Conservation (phyloP, 2,329 filamentous ascomycete species). For the Cercospora nicotianae region DNA sequence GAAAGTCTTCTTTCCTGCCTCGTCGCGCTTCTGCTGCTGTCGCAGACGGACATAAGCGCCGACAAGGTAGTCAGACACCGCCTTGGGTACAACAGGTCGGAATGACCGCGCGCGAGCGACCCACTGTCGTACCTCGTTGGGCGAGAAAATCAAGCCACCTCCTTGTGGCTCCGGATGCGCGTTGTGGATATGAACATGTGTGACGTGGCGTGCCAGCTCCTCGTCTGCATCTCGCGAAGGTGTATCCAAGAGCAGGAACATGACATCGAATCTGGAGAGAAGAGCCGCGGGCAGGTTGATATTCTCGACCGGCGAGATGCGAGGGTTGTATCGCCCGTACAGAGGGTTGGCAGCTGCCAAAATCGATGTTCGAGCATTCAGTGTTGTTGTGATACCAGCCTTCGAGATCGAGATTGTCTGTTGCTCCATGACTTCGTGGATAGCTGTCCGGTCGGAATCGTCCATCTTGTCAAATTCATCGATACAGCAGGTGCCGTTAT, state of each 20-base stretch:
- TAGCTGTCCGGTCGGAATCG: constrained; percentile 76
- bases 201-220: constrained; percentile 91
- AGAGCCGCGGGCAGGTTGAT: constrained; percentile 98
- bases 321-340: constrained; percentile 97
- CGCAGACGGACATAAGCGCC: constrained; percentile 95
- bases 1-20: constrained; percentile 88
- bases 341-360: constrained; percentile 94
- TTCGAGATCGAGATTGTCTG: constrained; percentile 85
- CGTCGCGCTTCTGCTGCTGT: constrained; percentile 86
- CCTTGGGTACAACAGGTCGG: constrained; percentile 79
- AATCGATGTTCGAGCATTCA: constrained; percentile 84
- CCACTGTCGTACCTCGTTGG: constrained; percentile 92
- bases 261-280: constrained; percentile 92
- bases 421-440: constrained; percentile 87
- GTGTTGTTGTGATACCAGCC: constrained; percentile 92
- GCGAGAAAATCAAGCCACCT: constrained; percentile 75
- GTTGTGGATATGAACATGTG: constrained; percentile 96
- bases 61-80: constrained; percentile 92
- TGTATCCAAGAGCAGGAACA: constrained; percentile 95
- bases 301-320: constrained; percentile 95
- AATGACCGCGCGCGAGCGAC: constrained; percentile 89
- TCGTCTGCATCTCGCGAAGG: constrained; percentile 86
- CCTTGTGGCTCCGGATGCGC: constrained; percentile 74
- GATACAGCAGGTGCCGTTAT: constrained; percentile 83
- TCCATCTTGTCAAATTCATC: constrained; percentile 92